These are phyloP conservation scores for Suillus clintonianus DNA, from an alignment of 768 basidiomycete genomes.

Conservation along the genomic window DNA sequence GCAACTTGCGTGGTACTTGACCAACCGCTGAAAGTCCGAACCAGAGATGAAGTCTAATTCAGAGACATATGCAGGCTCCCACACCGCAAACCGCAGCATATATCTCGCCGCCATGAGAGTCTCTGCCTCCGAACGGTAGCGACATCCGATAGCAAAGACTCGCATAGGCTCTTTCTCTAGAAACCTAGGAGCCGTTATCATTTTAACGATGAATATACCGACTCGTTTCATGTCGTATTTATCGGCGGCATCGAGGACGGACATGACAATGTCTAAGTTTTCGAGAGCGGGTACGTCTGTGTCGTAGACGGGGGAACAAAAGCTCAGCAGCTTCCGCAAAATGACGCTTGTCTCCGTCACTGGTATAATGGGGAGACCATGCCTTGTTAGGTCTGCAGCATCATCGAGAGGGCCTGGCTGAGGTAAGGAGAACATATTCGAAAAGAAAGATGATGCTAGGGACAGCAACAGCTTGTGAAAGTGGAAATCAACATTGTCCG, in stretches of 20 bases:
- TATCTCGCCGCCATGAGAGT: conserved; percentile 38
- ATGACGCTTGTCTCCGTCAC: conserved; percentile 48
- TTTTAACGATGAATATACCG: conserved; percentile 34
- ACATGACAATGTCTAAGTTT: conserved; percentile 42
- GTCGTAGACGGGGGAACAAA: conserved; percentile 52
- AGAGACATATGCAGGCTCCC: conserved; percentile 31
- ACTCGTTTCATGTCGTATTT: conserved; percentile 55
- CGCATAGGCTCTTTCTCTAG: conserved; percentile 37
- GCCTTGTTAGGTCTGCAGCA: conserved; percentile 29
- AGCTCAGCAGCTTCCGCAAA: conserved; percentile 42
- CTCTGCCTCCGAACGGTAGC: conserved; percentile 35
- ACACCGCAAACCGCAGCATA: conserved; percentile 38
- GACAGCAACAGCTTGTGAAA: conserved; percentile 57
- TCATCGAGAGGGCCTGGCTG: conserved; percentile 35
- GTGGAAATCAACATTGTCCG: conserved; percentile 52
- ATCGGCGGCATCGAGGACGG: conserved; percentile 45
- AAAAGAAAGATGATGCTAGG: conserved; percentile 60
- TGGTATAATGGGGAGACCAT: conserved; percentile 45
- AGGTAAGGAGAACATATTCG: conserved; percentile 55
- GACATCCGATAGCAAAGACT: conserved; percentile 39
- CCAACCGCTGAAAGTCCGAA: conserved; percentile 36
- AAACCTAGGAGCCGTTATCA: conserved; percentile 33
- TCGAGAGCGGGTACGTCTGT: conserved; percentile 31
- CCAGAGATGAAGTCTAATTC: conserved; percentile 42
- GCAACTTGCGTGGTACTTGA: conserved; percentile 36